Conservation (phyloP, 75 land plant genomes). For the Cryptomeria japonica region DNA sequence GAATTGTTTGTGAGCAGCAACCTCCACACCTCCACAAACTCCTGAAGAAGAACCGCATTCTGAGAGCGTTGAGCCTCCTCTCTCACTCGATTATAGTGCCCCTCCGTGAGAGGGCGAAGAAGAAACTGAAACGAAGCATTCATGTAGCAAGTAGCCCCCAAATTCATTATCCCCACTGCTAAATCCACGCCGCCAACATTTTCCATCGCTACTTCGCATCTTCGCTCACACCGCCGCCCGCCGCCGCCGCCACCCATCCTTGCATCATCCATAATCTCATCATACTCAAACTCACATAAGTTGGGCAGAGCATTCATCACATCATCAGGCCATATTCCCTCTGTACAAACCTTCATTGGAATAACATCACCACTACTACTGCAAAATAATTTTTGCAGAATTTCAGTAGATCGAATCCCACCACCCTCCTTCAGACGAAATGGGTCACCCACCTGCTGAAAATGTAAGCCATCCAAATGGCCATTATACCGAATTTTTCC, state of each 20-base stretch:
- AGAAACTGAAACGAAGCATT: background rate
- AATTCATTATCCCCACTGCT: background rate
- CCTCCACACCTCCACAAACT: background rate
- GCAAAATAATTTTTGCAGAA: background rate
- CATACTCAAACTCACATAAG: background rate
- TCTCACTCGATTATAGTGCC: background rate
- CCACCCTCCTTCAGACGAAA: background rate
- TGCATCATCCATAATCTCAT: background rate
- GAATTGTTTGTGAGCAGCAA: background rate
- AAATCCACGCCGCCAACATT: background rate
- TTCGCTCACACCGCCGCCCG: background rate
- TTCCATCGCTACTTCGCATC: background rate
- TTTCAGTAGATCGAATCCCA: background rate
- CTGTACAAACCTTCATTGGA: background rate
- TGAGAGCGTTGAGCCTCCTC: too few relatives aligned
- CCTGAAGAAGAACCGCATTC: background rate
- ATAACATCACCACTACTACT: background rate
- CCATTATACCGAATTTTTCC: background rate
- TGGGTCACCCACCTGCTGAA: too few relatives aligned
- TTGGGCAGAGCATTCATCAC: background rate
- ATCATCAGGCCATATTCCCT: background rate
- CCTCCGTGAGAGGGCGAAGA: background rate
- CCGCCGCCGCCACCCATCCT: background rate
- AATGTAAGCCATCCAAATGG: background rate
- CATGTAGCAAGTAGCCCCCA: background rate